A percentile compares a stretch with the other conserved stretches of the same genome.
Evolutionary conservation across 2,329 filamentous ascomycete species (phyloP).

Genomic region (Fusarium palustre): DNA sequence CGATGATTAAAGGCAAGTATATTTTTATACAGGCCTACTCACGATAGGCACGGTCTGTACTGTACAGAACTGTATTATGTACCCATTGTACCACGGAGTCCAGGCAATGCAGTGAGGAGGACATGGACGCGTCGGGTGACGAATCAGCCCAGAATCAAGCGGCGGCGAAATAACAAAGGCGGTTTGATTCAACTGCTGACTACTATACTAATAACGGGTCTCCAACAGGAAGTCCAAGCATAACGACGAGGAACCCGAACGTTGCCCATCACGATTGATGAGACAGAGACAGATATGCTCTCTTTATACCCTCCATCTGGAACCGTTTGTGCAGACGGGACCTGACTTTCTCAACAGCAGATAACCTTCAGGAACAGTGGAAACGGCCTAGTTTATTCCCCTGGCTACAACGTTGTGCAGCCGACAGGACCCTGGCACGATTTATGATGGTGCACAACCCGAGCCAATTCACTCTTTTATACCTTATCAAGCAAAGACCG

Average conservation of each 20-base stretch:
- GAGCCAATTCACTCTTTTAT: slow-evolving; percentile 30
- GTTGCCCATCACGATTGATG: slow-evolving; percentile 10
- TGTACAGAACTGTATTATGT: slow-evolving; percentile 33
- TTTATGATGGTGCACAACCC: slow-evolving; percentile 36
- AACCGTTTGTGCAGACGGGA: slow-evolving; percentile 22
- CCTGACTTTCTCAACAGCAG: slow-evolving; percentile 19
- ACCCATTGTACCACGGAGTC: slow-evolving; percentile 34
- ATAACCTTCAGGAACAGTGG: slow-evolving; percentile 30
- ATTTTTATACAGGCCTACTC: not conserved
- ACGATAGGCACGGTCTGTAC: not conserved
- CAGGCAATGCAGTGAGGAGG: slow-evolving; percentile 26
- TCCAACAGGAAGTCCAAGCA: slow-evolving; percentile 37
- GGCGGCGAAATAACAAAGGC: slow-evolving; percentile 20
- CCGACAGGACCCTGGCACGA: slow-evolving; percentile 35
- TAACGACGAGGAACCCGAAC: slow-evolving; percentile 14
- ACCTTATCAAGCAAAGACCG: slow-evolving; percentile 37
- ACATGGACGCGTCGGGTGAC: slow-evolving; percentile 45
- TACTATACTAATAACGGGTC: slow-evolving; percentile 12
- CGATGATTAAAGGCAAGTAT: not conserved
- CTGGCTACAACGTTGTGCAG: slow-evolving; percentile 37
- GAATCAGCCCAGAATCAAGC: slow-evolving; percentile 46
- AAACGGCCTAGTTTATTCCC: slow-evolving; percentile 30
- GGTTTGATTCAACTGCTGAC: not conserved
- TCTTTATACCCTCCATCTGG: slow-evolving; percentile 12
- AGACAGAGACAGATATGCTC: slow-evolving; percentile 17